phyloP scores from a whole-genome alignment of 139 green algal species.

The Gonium pectorale region DNA sequence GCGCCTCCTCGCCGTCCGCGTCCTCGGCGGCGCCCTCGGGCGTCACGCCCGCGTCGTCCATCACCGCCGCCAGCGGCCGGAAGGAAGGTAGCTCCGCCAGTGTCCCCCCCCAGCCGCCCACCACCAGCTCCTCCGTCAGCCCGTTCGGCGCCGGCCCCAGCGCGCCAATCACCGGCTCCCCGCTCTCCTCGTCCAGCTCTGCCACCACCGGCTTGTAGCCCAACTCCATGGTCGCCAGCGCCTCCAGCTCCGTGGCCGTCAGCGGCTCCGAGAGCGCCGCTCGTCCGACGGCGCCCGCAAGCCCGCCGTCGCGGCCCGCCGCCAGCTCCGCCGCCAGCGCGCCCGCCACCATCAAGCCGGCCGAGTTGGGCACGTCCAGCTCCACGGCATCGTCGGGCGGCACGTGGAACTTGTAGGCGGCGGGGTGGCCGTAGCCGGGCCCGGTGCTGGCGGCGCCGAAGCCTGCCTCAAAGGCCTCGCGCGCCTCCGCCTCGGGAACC shows the following conservation, averaged over 20 bases:
- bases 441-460: conserved; percentile 15
- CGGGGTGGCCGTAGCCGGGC: background rate
- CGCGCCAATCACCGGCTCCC: background rate
- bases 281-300: background rate
- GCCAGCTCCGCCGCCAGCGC: background rate
- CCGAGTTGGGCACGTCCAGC: background rate
- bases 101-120: background rate
- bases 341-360: background rate
- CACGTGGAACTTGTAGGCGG: background rate
- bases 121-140: background rate
- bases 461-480: background rate
- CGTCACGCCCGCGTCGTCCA: background rate
- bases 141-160: conserved; percentile 9
- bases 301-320: too few species aligned
- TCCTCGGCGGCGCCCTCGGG: background rate
- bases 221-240: conserved; percentile 13
- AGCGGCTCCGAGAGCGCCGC: background rate
- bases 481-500: background rate
- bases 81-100: background rate
- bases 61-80: background rate
- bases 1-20: background rate
- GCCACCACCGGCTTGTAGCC: conserved; percentile 17
- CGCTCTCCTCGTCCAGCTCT: background rate
- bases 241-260: background rate
- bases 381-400: conserved; percentile 17